These are phyloP conservation scores for Amaranthus tricolor DNA, from an alignment of 179 eudicot genomes.

Conservation along the genomic window DNA sequence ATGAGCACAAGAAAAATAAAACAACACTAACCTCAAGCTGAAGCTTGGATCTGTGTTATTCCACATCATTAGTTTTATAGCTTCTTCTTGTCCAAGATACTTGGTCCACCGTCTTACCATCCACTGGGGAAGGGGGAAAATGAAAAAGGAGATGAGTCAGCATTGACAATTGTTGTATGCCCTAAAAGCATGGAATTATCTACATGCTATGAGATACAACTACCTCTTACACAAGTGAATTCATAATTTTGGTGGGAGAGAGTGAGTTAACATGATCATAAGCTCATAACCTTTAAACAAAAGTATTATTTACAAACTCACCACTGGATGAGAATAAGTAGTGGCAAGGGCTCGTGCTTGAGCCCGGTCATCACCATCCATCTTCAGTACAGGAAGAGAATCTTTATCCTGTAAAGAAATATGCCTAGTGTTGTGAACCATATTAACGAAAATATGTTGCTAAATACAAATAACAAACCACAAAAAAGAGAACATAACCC, in stretches of 20 bases:
- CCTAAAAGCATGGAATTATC: neutral
- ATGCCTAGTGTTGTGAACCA: neutral
- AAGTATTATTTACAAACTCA: constrained; percentile 38
- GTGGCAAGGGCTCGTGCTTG: constrained; percentile 95
- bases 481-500: neutral
- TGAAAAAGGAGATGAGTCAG: constrained; percentile 5
- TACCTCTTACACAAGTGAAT: neutral
- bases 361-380: constrained; percentile 77
- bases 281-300: neutral
- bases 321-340: constrained; percentile 96
- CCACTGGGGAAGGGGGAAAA: constrained; percentile 49
- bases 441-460: neutral
- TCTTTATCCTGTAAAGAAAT: constrained; percentile 49
- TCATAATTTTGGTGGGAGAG: neutral
- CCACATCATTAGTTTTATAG: constrained; percentile 87
- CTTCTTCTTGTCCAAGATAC: constrained; percentile 68
- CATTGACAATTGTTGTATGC: neutral
- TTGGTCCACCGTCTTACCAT: constrained; percentile 96
- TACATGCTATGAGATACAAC: neutral
- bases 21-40: constrained; percentile 62
- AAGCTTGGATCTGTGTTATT: constrained; percentile 78
- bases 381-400: constrained; percentile 71
- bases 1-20: neutral
- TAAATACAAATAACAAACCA: neutral
- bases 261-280: neutral